These are phyloP conservation scores for Hysterangium stoloniferum DNA, from an alignment of 768 basidiomycete species.

Conservation along the genomic window DNA sequence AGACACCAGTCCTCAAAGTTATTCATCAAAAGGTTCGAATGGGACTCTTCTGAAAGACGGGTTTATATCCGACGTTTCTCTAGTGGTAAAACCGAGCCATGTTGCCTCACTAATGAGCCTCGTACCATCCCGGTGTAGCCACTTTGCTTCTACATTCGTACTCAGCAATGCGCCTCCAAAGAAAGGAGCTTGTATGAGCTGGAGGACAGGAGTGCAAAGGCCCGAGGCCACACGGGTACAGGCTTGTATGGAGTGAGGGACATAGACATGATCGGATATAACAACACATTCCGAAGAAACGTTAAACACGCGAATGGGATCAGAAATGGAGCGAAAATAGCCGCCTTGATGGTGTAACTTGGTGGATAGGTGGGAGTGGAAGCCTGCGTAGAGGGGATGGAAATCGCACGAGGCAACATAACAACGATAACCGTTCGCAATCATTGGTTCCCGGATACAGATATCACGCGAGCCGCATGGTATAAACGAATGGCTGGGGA, in stretches of 20 bases:
- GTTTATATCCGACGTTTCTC: conserved; percentile 8
- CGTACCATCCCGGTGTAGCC: background rate
- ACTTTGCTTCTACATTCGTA: too few relatives aligned
- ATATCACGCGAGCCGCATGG: background rate
- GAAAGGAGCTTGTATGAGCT: background rate
- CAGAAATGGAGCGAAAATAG: too few relatives aligned
- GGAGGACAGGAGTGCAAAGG: background rate
- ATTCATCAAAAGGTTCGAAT: background rate
- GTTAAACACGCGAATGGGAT: background rate
- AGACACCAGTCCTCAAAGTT: background rate
- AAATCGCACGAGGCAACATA: too few relatives aligned
- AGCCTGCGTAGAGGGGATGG: too few relatives aligned
- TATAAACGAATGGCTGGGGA: background rate
- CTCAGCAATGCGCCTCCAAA: background rate
- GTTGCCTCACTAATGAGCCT: background rate
- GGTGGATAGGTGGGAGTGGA: too few relatives aligned
- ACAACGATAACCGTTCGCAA: background rate
- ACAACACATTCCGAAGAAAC: conserved; percentile 1
- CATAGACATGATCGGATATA: background rate
- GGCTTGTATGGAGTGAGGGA: background rate
- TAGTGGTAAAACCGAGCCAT: background rate
- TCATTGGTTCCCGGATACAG: background rate
- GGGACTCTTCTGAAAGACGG: background rate
- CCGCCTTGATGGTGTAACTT: too few relatives aligned
- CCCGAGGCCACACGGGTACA: background rate